Evolutionary conservation across 495 filamentous ascomycete genomes (phyloP).

Genomic region (Penicillium chermesinum): DNA sequence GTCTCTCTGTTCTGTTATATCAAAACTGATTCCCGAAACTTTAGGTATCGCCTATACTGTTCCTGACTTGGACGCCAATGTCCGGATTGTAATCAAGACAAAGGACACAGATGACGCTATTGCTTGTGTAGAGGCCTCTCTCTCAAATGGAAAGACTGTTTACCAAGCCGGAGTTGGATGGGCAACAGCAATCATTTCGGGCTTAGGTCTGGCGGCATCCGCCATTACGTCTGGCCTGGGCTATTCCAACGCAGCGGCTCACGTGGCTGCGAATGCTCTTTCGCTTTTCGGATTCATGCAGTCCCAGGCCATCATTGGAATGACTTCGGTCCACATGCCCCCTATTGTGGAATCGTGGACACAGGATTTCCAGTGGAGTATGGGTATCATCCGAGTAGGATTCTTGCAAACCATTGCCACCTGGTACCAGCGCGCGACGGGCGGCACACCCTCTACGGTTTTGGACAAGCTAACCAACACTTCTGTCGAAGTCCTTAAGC

Average conservation of each 20-base stretch:
- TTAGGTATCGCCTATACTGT: constrained; percentile 75
- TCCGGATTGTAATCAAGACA: constrained; percentile 72
- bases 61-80: constrained; percentile 87
- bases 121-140: constrained; percentile 80
- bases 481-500: constrained; percentile 73
- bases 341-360: constrained; percentile 93
- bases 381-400: constrained; percentile 86
- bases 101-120: constrained; percentile 57
- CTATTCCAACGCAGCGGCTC: constrained; percentile 93
- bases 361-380: constrained; percentile 97
- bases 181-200: constrained; percentile 81
- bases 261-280: constrained; percentile 87
- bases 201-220: constrained; percentile 74
- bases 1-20: no score
- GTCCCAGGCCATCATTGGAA: constrained; percentile 89
- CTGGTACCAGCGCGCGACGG: constrained; percentile 95
- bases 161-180: constrained; percentile 85
- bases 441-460: constrained; percentile 77
- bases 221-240: constrained; percentile 77
- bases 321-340: constrained; percentile 78
- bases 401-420: constrained; percentile 87
- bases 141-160: constrained; percentile 93
- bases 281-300: constrained; percentile 96
- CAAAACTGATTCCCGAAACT: no score
- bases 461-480: constrained; percentile 66